These are phyloP conservation scores for Iberis pinnata DNA, from an alignment of 345 rosid genomes.

Conservation along the genomic window DNA sequence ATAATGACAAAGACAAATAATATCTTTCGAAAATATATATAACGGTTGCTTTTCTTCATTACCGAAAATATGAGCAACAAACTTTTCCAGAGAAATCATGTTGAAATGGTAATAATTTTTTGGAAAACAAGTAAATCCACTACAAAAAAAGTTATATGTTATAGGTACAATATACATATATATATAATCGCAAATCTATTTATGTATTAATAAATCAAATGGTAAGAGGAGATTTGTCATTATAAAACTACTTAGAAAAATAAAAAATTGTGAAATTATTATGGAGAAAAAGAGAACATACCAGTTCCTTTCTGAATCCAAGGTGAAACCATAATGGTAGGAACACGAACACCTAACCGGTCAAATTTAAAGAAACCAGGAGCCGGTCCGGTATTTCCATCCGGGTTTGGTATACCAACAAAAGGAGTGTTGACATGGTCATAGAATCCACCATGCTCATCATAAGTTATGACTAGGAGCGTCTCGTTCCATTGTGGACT, in stretches of 20 bases:
- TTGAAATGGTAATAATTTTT: no score
- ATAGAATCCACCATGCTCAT: constrained; percentile 92
- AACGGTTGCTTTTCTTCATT: not conserved
- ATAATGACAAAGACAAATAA: not conserved
- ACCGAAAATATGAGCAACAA: no score
- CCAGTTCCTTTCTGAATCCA: constrained; percentile 97
- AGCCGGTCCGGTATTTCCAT: constrained; percentile 86
- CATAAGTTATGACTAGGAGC: constrained; percentile 72
- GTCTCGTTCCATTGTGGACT: constrained; percentile 98
- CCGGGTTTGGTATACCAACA: constrained; percentile 71
- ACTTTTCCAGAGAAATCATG: no score
- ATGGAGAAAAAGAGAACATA: constrained; percentile 25
- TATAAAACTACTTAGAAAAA: no score
- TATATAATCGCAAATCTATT: not conserved
- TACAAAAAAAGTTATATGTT: no score
- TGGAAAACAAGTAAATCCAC: no score
- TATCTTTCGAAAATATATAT: not conserved
- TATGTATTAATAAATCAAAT: not conserved
- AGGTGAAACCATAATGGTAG: constrained; percentile 83
- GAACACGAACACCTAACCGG: constrained; percentile 87
- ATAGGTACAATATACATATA: not conserved
- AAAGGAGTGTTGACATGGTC: constrained; percentile 90
- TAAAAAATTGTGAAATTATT: not conserved
- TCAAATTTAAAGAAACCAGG: constrained; percentile 90
- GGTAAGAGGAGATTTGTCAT: no score